These are phyloP conservation scores for Stephania cephalantha DNA, from an alignment of 164 flowering plant genomes.

Conservation along the genomic window DNA sequence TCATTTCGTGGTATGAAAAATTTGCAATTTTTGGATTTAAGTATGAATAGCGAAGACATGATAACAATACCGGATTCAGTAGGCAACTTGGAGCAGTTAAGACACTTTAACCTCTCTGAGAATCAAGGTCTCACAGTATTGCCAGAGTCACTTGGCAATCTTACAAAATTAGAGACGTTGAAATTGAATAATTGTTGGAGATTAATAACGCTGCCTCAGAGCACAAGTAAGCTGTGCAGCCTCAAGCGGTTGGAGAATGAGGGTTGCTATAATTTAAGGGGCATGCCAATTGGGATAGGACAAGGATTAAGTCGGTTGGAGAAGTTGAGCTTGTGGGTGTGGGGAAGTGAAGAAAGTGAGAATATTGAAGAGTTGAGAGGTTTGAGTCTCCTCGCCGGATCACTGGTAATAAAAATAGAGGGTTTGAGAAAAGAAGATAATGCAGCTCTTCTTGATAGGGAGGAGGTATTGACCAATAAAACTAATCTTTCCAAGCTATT, in stretches of 20 bases:
- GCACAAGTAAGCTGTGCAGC: neutral
- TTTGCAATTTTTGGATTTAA: too few species aligned
- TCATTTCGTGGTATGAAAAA: too few species aligned
- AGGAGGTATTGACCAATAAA: too few species aligned
- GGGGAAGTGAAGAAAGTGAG: too few species aligned
- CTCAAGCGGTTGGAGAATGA: conserved; percentile 4
- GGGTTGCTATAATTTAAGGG: neutral
- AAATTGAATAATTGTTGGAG: neutral
- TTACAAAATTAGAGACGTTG: conserved; percentile 5
- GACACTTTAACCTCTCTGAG: neutral
- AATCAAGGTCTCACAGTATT: neutral
- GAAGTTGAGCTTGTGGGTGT: too few species aligned
- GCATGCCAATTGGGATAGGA: conserved; percentile 10
- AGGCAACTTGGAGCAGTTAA: neutral
- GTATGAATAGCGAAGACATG: neutral
- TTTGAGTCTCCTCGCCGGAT: too few species aligned
- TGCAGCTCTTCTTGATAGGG: too few species aligned
- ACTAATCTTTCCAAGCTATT: too few species aligned
- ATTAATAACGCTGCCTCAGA: neutral
- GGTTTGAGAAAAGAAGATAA: too few species aligned
- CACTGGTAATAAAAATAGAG: too few species aligned
- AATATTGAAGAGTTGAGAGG: too few species aligned
- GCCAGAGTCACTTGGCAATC: conserved; percentile 4
- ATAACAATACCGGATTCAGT: neutral
- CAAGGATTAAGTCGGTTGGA: neutral